phyloP scores from a whole-genome alignment of 2,329 filamentous ascomycete genomes.

The Fusarium staphyleae region DNA sequence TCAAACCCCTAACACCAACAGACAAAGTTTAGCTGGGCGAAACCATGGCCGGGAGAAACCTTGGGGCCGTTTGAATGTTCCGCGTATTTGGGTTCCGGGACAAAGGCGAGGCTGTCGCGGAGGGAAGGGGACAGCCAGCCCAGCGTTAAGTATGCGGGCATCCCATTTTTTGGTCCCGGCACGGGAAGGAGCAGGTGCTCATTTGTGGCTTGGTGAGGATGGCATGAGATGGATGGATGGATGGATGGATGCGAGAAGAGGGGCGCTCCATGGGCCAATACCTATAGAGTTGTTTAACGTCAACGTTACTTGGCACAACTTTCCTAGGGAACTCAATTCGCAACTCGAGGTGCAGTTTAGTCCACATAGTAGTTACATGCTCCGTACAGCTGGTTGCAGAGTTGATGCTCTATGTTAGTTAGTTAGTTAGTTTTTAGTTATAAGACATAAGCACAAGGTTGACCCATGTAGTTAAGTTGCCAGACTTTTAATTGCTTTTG shows the following conservation, averaged over 20 bases:
- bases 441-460: too few species aligned
- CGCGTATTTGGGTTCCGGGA: slow-evolving; percentile 5
- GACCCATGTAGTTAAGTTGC: too few species aligned
- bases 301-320: too few species aligned
- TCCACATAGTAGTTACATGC: too few species aligned
- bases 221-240: slow-evolving; percentile 6
- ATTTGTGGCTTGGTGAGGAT: slow-evolving; percentile 21
- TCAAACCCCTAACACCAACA: background rate
- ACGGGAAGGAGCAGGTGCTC: background rate
- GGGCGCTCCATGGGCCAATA: slow-evolving; percentile 1
- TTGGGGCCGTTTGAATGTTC: background rate
- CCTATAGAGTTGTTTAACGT: too few species aligned
- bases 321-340: too few species aligned
- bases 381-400: too few species aligned
- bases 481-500: too few species aligned
- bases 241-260: slow-evolving; percentile 2
- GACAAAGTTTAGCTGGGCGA: background rate
- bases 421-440: too few species aligned
- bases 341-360: too few species aligned
- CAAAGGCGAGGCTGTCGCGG: background rate
- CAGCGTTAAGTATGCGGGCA: slow-evolving; percentile 3
- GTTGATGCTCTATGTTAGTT: too few species aligned
- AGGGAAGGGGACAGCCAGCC: background rate
- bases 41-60: slow-evolving; percentile 4
- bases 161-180: slow-evolving; percentile 6